A percentile compares a stretch with the other conserved stretches of the same genome.
Evolutionary conservation across 2,329 filamentous ascomycete genomes (phyloP).

Genomic region (Phoma herbarum): DNA sequence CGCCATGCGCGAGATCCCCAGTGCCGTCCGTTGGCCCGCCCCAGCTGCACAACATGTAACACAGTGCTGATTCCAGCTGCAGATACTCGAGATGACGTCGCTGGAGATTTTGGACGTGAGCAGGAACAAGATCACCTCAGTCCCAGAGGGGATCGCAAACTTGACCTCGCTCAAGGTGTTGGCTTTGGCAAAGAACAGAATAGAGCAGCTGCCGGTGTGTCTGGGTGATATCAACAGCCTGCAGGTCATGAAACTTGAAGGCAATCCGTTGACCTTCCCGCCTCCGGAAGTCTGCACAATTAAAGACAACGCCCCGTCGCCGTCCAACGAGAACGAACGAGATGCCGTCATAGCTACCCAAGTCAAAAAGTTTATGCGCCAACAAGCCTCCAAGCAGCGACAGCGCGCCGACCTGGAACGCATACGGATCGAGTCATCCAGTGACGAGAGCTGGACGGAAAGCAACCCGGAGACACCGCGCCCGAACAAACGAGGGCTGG

Average conservation of each 20-base stretch:
- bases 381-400: conserved; percentile 50
- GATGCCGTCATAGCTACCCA: conserved; percentile 68
- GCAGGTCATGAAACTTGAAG: conserved; percentile 87
- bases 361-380: conserved; percentile 66
- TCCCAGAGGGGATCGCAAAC: conserved; percentile 82
- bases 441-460: conserved; percentile 65
- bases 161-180: conserved; percentile 88
- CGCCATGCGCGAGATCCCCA: conserved; percentile 72
- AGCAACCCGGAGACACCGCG: conserved; percentile 79
- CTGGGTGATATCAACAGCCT: conserved; percentile 90
- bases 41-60: not conserved
- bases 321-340: conserved; percentile 66
- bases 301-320: conserved; percentile 52
- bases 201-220: conserved; percentile 83
- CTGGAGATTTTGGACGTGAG: conserved; percentile 94
- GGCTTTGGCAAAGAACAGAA: conserved; percentile 85
- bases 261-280: conserved; percentile 85
- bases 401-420: conserved; percentile 45
- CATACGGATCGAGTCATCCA: conserved; percentile 55
- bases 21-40: conserved; percentile 61
- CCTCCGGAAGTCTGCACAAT: conserved; percentile 59
- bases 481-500: conserved; percentile 65
- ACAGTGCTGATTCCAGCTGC: conserved; percentile 24
- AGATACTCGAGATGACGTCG: conserved; percentile 86
- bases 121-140: conserved; percentile 79